These are phyloP conservation scores for Petunia secreta DNA, from an alignment of 257 asterid genomes.

Conservation along the genomic window DNA sequence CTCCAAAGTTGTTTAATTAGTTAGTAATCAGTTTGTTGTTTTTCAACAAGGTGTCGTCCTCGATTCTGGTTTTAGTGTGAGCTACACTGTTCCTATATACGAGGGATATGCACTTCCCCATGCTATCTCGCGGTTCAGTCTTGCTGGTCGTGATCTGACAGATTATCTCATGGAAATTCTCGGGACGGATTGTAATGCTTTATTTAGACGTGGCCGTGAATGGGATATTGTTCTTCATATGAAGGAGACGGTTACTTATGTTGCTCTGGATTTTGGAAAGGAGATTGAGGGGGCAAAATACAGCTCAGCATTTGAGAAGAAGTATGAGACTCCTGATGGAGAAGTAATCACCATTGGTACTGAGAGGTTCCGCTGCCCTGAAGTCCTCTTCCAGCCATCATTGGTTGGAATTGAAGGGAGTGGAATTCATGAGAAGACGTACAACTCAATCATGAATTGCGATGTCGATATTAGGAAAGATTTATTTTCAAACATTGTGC, in stretches of 20 bases:
- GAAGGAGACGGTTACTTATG: not conserved
- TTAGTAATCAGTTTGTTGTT: not conserved
- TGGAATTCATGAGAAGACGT: constrained; percentile 27
- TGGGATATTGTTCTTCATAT: not conserved
- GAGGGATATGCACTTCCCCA: constrained; percentile 27
- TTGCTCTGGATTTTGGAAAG: constrained; percentile 23
- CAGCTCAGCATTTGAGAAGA: constrained; percentile 6
- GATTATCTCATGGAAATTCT: not conserved
- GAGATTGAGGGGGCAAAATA: constrained; percentile 22
- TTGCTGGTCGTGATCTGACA: constrained; percentile 17
- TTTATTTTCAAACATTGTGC: constrained; percentile 6
- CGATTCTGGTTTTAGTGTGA: not conserved
- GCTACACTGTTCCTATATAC: constrained; percentile 7
- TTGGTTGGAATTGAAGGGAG: constrained; percentile 23
- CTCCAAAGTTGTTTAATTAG: not conserved
- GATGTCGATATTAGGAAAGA: constrained; percentile 20
- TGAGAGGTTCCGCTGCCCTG: constrained; percentile 34
- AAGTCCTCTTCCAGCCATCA: constrained; percentile 30
- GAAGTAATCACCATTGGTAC: not conserved
- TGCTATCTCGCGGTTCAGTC: constrained; percentile 23
- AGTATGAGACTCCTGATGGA: constrained; percentile 19
- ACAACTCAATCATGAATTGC: constrained; percentile 13
- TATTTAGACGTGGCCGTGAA: not conserved
- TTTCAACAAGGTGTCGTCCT: not conserved
- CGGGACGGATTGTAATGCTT: not conserved